Conservation (phyloP, 768 basidiomycete genomes). For the Suillus ampliporus region DNA sequence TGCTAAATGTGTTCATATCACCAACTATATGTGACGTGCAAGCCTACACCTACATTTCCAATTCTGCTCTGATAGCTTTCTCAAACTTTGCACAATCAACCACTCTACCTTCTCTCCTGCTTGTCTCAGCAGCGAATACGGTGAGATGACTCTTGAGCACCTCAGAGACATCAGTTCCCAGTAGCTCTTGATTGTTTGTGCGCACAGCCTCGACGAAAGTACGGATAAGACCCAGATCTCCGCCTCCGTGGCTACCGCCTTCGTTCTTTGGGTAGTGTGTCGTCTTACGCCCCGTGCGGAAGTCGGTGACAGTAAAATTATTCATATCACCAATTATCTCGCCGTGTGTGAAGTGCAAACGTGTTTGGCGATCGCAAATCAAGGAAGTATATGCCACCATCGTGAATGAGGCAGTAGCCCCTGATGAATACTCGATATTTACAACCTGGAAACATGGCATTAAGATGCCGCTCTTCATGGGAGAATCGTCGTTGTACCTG, state of each 20-base stretch:
- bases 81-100: slow-evolving; percentile 76
- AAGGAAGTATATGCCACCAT: slow-evolving; percentile 86
- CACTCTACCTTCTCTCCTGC: slow-evolving; percentile 69
- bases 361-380: slow-evolving; percentile 83
- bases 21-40: no score
- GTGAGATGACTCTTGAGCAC: slow-evolving; percentile 80
- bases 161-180: slow-evolving; percentile 72
- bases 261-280: slow-evolving; percentile 55
- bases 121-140: slow-evolving; percentile 87
- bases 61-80: slow-evolving; percentile 47
- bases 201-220: slow-evolving; percentile 80
- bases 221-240: slow-evolving; percentile 76
- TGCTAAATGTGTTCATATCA: no score
- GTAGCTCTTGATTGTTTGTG: slow-evolving; percentile 60
- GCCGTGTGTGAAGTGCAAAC: slow-evolving; percentile 85
- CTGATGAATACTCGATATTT: slow-evolving; percentile 84
- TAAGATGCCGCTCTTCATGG: not conserved
- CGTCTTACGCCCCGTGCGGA: slow-evolving; percentile 57
- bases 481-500: slow-evolving; percentile 48
- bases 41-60: slow-evolving; percentile 9
- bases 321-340: slow-evolving; percentile 90
- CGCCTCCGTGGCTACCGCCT: slow-evolving; percentile 83
- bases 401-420: slow-evolving; percentile 84
- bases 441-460: slow-evolving; percentile 58
- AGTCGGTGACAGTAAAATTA: slow-evolving; percentile 78